Percentiles rank a stretch among this genome's conserved stretches.
phyloP scores from a whole-genome alignment of 176 grass and related monocot genomes.

The Puccinellia tenuiflora region DNA sequence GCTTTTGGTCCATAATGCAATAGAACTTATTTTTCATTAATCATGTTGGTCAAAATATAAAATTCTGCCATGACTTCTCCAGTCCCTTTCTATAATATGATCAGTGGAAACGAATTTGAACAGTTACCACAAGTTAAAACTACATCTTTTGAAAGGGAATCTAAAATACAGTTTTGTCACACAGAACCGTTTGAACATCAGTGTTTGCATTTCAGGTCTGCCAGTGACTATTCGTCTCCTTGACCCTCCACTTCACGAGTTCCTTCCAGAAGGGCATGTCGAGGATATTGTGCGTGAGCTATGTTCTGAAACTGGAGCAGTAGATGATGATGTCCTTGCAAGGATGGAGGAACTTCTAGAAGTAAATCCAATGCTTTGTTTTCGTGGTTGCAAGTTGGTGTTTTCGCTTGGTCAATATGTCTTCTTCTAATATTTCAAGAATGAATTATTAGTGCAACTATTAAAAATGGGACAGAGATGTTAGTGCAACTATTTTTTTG shows the following conservation, averaged over 20 bases:
- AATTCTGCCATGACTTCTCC: not conserved
- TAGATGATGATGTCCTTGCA: constrained; percentile 73
- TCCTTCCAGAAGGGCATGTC: constrained; percentile 81
- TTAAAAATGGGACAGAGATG: too few species aligned
- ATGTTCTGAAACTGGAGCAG: constrained; percentile 65
- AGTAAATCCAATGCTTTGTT: constrained; percentile 99
- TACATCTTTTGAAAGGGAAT: not conserved
- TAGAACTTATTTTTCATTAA: too few species aligned
- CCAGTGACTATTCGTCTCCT: constrained; percentile 85
- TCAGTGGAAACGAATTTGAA: constrained; percentile 3
- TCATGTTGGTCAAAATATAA: not conserved
- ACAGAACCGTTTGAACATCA: not conserved
- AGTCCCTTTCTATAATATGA: too few species aligned
- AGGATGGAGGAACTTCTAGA: constrained; percentile 91
- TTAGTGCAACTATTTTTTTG: too few species aligned
- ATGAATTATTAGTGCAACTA: too few species aligned
- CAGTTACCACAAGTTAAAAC: not conserved
- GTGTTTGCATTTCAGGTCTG: constrained; percentile 59
- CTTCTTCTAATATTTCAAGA: too few species aligned
- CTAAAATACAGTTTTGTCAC: not conserved
- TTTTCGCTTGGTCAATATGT: too few species aligned
- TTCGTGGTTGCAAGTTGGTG: constrained; percentile 90
- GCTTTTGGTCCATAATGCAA: too few species aligned
- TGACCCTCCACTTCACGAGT: constrained; percentile 96
- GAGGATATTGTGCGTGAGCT: constrained; percentile 84